Evolutionary conservation across 164 flowering plant genomes (phyloP).

Genomic region (Cinnamomum chago): DNA sequence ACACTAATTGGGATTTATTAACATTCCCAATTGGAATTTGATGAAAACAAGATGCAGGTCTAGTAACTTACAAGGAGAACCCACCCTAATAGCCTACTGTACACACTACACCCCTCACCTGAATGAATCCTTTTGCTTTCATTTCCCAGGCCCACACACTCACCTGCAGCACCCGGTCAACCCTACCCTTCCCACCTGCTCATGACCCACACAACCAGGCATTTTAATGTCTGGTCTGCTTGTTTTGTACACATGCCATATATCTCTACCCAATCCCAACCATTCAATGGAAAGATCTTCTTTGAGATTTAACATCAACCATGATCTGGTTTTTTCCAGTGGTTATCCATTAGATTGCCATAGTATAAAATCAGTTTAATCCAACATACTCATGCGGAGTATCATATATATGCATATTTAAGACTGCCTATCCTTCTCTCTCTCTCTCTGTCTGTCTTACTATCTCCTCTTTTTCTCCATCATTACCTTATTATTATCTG

Average conservation of each 20-base stretch:
- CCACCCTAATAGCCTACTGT: neutral
- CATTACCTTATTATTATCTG: slow-evolving; percentile 10
- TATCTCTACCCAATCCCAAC: neutral
- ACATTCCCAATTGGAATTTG: neutral
- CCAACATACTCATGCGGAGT: neutral
- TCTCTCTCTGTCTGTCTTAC: neutral
- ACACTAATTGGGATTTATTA: neutral
- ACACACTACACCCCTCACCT: slow-evolving; percentile 6
- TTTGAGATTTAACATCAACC: neutral
- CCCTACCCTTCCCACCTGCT: neutral
- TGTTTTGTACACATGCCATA: neutral
- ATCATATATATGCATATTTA: neutral
- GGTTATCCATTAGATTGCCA: too few species aligned
- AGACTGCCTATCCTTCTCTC: neutral
- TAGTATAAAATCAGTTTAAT: too few species aligned
- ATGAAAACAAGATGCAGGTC: neutral
- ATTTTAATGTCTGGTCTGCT: neutral
- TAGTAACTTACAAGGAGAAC: neutral
- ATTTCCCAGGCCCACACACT: slow-evolving; percentile 8
- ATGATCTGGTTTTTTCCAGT: neutral
- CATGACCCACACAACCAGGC: neutral
- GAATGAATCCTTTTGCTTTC: slow-evolving; percentile 7
- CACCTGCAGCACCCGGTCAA: slow-evolving; percentile 6
- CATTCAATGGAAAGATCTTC: neutral
- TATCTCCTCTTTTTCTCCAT: neutral